phyloP scores from a whole-genome alignment of 306 rosid genomes.

The Pterocarpus santalinus region DNA sequence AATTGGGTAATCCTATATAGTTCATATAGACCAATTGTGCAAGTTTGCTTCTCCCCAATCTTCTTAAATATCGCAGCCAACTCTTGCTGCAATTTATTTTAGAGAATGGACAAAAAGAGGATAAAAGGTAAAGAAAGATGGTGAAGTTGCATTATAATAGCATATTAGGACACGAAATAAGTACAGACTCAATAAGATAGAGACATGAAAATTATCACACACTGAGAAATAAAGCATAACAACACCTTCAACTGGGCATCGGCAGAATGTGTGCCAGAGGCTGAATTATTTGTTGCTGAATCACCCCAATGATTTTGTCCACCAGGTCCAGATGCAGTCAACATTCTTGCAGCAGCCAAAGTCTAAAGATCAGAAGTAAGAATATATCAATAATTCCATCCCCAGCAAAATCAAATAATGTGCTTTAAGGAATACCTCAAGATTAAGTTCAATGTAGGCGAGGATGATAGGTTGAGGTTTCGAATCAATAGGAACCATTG shows the following conservation, averaged over 20 bases:
- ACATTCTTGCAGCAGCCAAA: constrained; percentile 97
- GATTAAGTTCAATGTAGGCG: constrained; percentile 97
- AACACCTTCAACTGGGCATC: constrained; percentile 95
- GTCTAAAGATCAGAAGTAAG: constrained; percentile 63
- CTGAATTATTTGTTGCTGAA: constrained; percentile 84
- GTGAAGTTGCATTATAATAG: constrained; percentile 22
- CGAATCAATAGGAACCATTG: constrained; percentile 98
- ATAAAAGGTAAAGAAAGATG: constrained; percentile 1
- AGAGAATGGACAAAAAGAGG: constrained; percentile 8
- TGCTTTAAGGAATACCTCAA: constrained; percentile 70
- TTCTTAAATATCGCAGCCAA: constrained; percentile 98
- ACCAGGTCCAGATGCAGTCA: constrained; percentile 96
- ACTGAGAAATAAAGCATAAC: constrained; percentile 15
- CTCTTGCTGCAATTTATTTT: constrained; percentile 78
- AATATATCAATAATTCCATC: constrained; percentile 1
- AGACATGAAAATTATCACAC: background rate
- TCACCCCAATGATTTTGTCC: constrained; percentile 98
- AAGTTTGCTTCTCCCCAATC: constrained; percentile 99
- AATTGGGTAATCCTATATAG: constrained; percentile 93
- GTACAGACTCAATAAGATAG: background rate
- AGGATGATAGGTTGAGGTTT: constrained; percentile 99
- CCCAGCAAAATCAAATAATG: background rate
- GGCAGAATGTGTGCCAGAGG: constrained; percentile 89
- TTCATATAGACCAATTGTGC: constrained; percentile 92
- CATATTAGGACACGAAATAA: constrained; percentile 15